A percentile compares a stretch with the other conserved stretches of the same genome.
These are phyloP conservation scores for Goniomonas avonlea DNA, from an alignment of 78 protist genomes.

Conservation along the genomic window DNA sequence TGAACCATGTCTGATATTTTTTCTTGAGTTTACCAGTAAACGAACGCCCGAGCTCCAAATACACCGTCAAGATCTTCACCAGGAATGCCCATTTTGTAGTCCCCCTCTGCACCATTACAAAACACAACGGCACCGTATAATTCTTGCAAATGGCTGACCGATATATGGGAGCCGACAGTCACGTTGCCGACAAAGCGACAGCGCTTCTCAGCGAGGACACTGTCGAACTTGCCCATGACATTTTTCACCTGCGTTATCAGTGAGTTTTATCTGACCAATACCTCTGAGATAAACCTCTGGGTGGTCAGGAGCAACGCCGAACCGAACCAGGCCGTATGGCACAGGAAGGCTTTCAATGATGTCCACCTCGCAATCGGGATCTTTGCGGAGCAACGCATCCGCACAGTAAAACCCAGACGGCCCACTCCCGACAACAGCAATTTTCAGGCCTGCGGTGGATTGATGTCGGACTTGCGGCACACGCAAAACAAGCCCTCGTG, in stretches of 20 bases:
- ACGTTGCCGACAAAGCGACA: conserved; percentile 1
- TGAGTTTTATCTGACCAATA: too few species aligned
- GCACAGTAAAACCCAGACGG: conserved; percentile 58
- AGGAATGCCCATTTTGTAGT: conserved; percentile 4
- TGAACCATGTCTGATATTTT: too few species aligned
- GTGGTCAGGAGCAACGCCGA: conserved; percentile 82
- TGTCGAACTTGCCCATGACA: conserved; percentile 17
- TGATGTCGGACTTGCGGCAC: too few species aligned
- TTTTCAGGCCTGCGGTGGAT: too few species aligned
- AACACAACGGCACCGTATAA: conserved; percentile 50
- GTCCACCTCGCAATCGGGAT: conserved; percentile 19
- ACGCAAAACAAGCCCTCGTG: too few species aligned
- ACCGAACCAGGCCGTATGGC: conserved; percentile 73
- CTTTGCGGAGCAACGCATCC: background rate
- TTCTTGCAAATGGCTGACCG: background rate
- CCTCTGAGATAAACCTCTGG: too few species aligned
- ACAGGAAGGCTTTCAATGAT: conserved; percentile 56
- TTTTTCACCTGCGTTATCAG: too few species aligned
- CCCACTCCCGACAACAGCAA: conserved; percentile 53
- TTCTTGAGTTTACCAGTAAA: conserved; percentile 53
- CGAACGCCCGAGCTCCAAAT: conserved; percentile 56
- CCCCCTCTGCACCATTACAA: conserved; percentile 51
- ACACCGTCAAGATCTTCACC: conserved; percentile 30
- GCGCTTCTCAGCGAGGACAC: background rate
- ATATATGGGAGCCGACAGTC: background rate